Conservation (phyloP, 176 grass and related monocot genomes). For the Triticum dicoccoides region DNA sequence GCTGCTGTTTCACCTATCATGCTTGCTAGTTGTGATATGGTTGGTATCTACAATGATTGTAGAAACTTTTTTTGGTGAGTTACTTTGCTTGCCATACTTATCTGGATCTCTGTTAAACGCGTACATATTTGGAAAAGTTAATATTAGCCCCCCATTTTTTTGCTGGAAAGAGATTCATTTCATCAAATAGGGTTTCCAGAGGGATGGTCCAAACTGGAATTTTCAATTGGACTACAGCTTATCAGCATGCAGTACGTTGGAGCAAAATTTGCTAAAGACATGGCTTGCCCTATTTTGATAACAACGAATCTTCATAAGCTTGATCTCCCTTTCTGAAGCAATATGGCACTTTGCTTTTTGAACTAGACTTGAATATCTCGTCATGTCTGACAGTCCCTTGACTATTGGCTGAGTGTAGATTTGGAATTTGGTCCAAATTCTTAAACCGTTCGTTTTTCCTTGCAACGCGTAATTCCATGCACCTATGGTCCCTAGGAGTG, state of each 20-base stretch:
- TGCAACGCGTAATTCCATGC: background rate
- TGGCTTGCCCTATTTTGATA: background rate
- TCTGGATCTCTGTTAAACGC: background rate
- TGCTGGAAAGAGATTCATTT: background rate
- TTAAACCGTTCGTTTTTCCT: background rate
- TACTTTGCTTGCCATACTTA: background rate
- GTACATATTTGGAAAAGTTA: background rate
- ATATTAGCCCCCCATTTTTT: background rate
- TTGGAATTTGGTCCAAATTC: background rate
- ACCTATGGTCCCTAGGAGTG: background rate
- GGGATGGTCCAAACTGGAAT: background rate
- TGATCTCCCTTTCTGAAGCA: background rate
- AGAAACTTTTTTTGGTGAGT: conserved; percentile 32
- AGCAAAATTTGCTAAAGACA: no score
- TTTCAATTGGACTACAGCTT: background rate
- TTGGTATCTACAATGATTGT: background rate
- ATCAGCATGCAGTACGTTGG: no score
- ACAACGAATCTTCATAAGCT: background rate
- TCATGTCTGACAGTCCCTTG: background rate
- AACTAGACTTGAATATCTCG: background rate
- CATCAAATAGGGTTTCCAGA: background rate
- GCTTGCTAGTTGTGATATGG: conserved; percentile 48
- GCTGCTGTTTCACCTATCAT: conserved; percentile 74
- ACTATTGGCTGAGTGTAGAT: background rate
- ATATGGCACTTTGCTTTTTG: background rate